Evolutionary conservation across 2,329 filamentous ascomycete genomes (phyloP).

Genomic region (Fusarium duplospermum): DNA sequence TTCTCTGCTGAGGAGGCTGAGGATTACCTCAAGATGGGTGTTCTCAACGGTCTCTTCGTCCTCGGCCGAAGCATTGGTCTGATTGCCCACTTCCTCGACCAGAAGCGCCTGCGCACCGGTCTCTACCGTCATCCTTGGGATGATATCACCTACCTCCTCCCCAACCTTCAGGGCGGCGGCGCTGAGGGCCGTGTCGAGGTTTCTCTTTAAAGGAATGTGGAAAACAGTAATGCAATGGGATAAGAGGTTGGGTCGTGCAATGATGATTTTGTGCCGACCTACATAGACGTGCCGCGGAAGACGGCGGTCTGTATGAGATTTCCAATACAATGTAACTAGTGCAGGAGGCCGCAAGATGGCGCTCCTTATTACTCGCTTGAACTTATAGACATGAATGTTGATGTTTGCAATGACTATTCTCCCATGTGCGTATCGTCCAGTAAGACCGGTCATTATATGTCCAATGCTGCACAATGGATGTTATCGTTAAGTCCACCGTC

Average conservation of each 20-base stretch:
- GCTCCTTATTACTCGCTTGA: conserved; percentile 49
- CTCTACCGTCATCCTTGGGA: conserved; percentile 99
- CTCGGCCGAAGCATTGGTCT: conserved; percentile 97
- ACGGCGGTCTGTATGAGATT: conserved; percentile 52
- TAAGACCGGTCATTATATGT: background rate
- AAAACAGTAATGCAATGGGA: conserved; percentile 41
- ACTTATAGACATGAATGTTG: conserved; percentile 49
- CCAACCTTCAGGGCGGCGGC: conserved; percentile 79
- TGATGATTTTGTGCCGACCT: conserved; percentile 49
- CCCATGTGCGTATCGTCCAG: conserved; percentile 1
- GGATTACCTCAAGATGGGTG: conserved; percentile 99
- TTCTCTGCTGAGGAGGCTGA: conserved; percentile 97
- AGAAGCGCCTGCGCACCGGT: conserved; percentile 98
- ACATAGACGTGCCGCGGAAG: conserved; percentile 44
- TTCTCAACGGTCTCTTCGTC: conserved; percentile 99
- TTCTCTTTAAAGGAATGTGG: conserved; percentile 67
- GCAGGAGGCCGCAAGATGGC: conserved; percentile 48
- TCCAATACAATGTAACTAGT: conserved; percentile 52
- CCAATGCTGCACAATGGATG: background rate
- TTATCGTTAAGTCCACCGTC: no score
- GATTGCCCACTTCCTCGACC: conserved; percentile 99
- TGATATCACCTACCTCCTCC: conserved; percentile 95
- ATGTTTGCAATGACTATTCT: conserved; percentile 31
- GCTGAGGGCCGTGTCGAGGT: conserved; percentile 92
- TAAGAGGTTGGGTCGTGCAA: conserved; percentile 47